Conservation (phyloP, 306 rosid species). For the Acacia melanoxylon region DNA sequence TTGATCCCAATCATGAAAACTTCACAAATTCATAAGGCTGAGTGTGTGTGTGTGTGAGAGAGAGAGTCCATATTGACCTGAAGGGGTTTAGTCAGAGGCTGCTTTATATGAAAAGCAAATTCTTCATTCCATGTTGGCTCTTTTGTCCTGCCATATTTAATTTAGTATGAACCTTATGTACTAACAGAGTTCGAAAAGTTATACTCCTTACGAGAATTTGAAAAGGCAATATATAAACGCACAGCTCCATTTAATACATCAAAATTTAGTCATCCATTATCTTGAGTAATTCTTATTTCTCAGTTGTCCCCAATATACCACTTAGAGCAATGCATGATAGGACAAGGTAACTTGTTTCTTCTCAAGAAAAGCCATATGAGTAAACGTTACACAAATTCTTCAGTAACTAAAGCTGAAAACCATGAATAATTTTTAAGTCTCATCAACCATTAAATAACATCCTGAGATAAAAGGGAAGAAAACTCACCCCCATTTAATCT, state of each 20-base stretch:
- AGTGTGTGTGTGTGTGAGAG: not conserved
- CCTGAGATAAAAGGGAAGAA: conserved; percentile 24
- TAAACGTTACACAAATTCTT: not conserved
- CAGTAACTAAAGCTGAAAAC: conserved; percentile 14
- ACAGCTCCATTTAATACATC: conserved; percentile 23
- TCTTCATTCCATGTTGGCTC: conserved; percentile 94
- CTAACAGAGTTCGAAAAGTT: not conserved
- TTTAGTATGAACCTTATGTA: conserved; percentile 24
- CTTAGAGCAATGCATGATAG: not conserved
- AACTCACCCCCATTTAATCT: conserved; percentile 87
- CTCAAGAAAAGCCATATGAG: conserved; percentile 11
- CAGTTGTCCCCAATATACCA: conserved; percentile 10
- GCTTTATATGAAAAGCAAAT: conserved; percentile 69
- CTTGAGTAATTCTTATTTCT: conserved; percentile 16
- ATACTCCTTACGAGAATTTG: not conserved
- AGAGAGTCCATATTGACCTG: conserved; percentile 62
- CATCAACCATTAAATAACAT: conserved; percentile 20
- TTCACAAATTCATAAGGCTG: conserved; percentile 10
- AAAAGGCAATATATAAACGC: conserved; percentile 19
- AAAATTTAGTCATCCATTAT: not conserved
- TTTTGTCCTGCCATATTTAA: conserved; percentile 61
- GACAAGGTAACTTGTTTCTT: not conserved
- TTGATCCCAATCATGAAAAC: not conserved
- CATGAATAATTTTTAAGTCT: not conserved
- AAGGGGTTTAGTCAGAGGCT: conserved; percentile 56